Evolutionary conservation across 495 filamentous ascomycete genomes (phyloP).

Genomic region (Penicillium chermesinum): DNA sequence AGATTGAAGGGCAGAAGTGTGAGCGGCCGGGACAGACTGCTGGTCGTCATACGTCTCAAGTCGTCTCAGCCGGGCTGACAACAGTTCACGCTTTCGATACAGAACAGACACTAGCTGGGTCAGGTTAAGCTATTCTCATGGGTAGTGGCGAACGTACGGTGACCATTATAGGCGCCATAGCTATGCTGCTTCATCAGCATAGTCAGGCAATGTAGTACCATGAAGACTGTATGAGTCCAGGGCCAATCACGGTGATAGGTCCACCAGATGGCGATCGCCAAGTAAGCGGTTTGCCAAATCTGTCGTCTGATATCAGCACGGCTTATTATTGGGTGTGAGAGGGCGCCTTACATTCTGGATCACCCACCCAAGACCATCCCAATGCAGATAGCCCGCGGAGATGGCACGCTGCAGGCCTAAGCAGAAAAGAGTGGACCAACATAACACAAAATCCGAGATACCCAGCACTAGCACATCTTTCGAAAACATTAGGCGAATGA

Average conservation of each 20-base stretch:
- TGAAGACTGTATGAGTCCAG: constrained; percentile 70
- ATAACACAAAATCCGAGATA: constrained; percentile 63
- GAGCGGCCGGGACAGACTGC: background rate
- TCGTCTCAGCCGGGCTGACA: constrained; percentile 41
- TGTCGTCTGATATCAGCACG: background rate
- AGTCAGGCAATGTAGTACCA: constrained; percentile 63
- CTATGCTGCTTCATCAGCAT: constrained; percentile 80
- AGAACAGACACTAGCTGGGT: constrained; percentile 57
- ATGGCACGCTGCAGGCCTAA: constrained; percentile 56
- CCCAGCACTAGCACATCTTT: constrained; percentile 61
- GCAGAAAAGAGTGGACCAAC: constrained; percentile 51
- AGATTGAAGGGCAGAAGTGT: constrained; percentile 1
- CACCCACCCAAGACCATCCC: constrained; percentile 61
- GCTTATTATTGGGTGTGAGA: background rate
- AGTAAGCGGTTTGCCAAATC: constrained; percentile 61
- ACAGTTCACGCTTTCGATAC: constrained; percentile 42
- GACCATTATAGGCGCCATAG: constrained; percentile 71
- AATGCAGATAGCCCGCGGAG: constrained; percentile 49
- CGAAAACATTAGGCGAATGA: constrained; percentile 60
- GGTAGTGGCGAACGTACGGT: too few species aligned
- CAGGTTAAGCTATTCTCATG: too few species aligned
- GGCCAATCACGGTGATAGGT: constrained; percentile 65
- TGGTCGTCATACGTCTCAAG: constrained; percentile 25
- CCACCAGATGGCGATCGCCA: constrained; percentile 53
- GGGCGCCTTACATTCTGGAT: constrained; percentile 50